Conservation (phyloP, 306 rosid species). For the Quercus agrifolia region DNA sequence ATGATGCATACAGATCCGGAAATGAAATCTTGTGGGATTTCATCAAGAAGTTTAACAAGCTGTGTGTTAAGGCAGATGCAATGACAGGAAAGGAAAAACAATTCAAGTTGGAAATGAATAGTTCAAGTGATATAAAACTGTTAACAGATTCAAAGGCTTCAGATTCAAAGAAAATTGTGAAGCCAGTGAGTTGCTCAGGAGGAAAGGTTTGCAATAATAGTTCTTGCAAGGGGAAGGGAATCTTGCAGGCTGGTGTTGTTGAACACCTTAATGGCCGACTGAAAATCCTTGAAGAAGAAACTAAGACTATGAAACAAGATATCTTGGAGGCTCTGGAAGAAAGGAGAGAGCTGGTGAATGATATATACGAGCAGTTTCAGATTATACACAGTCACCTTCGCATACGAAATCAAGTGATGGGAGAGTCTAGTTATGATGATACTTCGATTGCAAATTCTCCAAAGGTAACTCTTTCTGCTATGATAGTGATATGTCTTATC, state of each 20-base stretch:
- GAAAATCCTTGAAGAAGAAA: conserved; percentile 49
- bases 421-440: background rate
- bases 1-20: background rate
- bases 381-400: conserved; percentile 9
- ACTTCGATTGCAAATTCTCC: background rate
- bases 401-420: conserved; percentile 1
- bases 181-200: conserved; percentile 1
- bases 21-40: background rate
- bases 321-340: conserved; percentile 28
- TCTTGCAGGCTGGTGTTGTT: conserved; percentile 16
- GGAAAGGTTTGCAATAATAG: background rate
- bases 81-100: background rate
- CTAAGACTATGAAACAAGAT: conserved; percentile 32
- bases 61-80: background rate
- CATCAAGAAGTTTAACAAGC: background rate
- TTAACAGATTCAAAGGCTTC: background rate
- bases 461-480: background rate
- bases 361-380: conserved; percentile 34
- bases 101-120: background rate
- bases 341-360: conserved; percentile 30
- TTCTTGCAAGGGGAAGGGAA: conserved; percentile 17
- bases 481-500: too few relatives aligned
- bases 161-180: background rate
- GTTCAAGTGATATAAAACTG: background rate
- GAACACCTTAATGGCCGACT: conserved; percentile 31